Evolutionary conservation across 2,329 filamentous ascomycete species (phyloP), one percentile per base, ranked within the genome.

Genomic region (Aspergillus hiratsukae): DNA sequence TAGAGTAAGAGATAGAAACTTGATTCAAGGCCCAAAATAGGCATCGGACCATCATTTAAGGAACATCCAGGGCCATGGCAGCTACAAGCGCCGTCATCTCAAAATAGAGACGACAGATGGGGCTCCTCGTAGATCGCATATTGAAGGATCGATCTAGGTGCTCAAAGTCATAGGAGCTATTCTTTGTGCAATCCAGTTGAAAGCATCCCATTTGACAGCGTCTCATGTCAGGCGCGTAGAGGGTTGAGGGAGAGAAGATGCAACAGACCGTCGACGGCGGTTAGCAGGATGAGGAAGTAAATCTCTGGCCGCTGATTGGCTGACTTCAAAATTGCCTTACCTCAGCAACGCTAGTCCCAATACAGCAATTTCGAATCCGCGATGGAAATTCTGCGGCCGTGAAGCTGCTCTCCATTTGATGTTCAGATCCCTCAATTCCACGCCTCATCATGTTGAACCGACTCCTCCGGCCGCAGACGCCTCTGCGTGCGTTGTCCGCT

Each of bases 401-500:
- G 46, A 56, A 55, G 52, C 55, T 53, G 54, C 57, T 52, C 52
- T 56, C 45, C 51, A 43, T 19, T 54, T 43, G 35, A 43, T 31
- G 48, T 52, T 48, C 49, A 61, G 58, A 53, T 60, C 51, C 58
- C 55, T 59, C 63, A 58, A 61, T 58, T 60, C 57, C 51, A 53
- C 58, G 49, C 54, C 48, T 64, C 70, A 74, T 71, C 66, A 76
- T 78, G 72, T 68, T 77, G 64, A 71, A 73, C 67, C 69, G 71
- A 65, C 61, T 74, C 58, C 62, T 70, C 65, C 70, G 76, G 74
- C 75, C 75, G 73, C 74, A 76, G 69, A 66, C 69, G 60, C 68
- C 71, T 61, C 71, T 78, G 71, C 76, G 76, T 63, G 71, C 74
- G 51, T 70, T 64, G 52, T 68, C 73, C 54, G 66, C 72, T 53